Evolutionary conservation across 106 monocot species (phyloP).

Genomic region (Dioscorea zingiberensis): DNA sequence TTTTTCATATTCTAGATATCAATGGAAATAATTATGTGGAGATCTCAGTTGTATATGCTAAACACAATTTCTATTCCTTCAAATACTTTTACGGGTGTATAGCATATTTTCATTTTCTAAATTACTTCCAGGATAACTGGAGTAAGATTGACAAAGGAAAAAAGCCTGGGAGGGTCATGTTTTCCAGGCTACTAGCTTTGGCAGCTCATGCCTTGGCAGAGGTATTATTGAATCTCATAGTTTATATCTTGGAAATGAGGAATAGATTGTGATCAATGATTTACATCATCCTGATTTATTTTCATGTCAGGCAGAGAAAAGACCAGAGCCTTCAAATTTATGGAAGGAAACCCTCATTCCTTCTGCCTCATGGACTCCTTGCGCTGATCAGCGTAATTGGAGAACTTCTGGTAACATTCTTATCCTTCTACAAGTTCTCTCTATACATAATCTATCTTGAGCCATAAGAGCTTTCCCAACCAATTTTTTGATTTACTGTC

Average conservation of each 20-base stretch:
- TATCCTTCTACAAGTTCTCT: not conserved
- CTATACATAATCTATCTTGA: not conserved
- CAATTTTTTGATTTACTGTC: not conserved
- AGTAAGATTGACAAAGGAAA: constrained; percentile 22
- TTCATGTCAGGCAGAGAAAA: constrained; percentile 40
- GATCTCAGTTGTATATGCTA: too few relatives aligned
- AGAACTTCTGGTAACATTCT: constrained; percentile 38
- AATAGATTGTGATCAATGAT: not conserved
- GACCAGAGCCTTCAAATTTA: constrained; percentile 58
- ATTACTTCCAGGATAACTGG: constrained; percentile 17
- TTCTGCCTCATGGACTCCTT: constrained; percentile 70
- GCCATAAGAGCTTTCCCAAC: not conserved
- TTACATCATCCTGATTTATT: not conserved
- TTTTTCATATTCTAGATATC: too few relatives aligned
- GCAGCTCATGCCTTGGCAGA: constrained; percentile 94
- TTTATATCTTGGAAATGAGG: not conserved
- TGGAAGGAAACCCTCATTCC: constrained; percentile 67
- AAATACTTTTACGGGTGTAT: too few relatives aligned
- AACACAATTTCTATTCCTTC: too few relatives aligned
- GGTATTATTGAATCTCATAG: constrained; percentile 29
- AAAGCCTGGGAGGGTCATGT: constrained; percentile 37
- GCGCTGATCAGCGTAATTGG: constrained; percentile 57
- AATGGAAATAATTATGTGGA: too few relatives aligned
- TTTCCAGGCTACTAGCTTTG: constrained; percentile 62
- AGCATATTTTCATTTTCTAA: too few relatives aligned